Percentiles rank a stretch among this genome's conserved stretches.
Conservation (phyloP, 257 asterid genomes). For the Petunia axillaris region DNA sequence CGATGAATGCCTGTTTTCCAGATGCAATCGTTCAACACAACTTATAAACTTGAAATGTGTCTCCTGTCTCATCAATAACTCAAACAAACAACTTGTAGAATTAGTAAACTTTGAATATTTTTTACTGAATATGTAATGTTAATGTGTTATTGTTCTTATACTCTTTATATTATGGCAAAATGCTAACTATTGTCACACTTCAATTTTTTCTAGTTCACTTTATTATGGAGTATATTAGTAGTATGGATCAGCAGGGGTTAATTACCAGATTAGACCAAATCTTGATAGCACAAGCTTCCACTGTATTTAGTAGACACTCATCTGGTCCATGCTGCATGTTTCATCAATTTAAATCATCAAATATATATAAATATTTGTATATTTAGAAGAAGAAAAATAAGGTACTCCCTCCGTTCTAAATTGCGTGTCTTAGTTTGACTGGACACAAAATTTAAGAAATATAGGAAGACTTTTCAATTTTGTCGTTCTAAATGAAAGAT, state of each 20-base stretch:
- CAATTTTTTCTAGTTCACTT: background rate
- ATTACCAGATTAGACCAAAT: slow-evolving; percentile 72
- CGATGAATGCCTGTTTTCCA: slow-evolving; percentile 56
- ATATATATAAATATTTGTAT: background rate
- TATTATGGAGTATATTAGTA: background rate
- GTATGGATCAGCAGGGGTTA: background rate
- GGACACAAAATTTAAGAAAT: too few relatives aligned
- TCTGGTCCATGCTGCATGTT: slow-evolving; percentile 75
- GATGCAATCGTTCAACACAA: slow-evolving; percentile 67
- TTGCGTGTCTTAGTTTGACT: too few relatives aligned
- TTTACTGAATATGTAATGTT: background rate
- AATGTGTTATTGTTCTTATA: background rate
- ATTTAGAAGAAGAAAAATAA: too few relatives aligned
- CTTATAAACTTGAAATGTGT: slow-evolving; percentile 67
- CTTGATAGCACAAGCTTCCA: slow-evolving; percentile 82
- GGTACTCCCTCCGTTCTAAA: too few relatives aligned
- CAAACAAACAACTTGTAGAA: background rate
- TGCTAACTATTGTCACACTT: background rate
- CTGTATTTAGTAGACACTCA: slow-evolving; percentile 70
- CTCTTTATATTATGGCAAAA: background rate
- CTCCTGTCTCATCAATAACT: slow-evolving; percentile 46
- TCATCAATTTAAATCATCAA: background rate
- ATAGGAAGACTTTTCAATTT: too few relatives aligned
- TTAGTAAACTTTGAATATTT: background rate
- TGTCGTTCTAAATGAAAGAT: too few relatives aligned